Evolutionary conservation across 371 early-diverging fungal genomes (phyloP).

Genomic region (Funneliformis caledonium): DNA sequence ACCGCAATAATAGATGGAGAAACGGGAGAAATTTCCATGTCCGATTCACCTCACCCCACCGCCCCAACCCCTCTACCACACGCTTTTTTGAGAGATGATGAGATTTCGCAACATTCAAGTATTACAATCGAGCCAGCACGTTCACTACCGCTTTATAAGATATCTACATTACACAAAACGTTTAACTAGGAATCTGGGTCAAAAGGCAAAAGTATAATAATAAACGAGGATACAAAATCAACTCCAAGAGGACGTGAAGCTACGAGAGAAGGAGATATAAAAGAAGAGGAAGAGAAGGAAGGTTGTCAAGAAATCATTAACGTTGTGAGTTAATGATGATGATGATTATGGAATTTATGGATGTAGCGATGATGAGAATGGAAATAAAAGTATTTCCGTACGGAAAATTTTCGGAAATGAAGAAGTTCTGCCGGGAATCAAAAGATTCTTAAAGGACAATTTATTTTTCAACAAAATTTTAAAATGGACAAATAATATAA

Average conservation of each 20-base stretch:
- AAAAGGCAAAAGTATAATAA: conserved; percentile 28
- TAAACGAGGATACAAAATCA: conserved; percentile 10
- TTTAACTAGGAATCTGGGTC: conserved; percentile 22
- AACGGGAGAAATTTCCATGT: background rate
- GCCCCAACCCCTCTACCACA: conserved; percentile 9
- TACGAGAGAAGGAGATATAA: background rate
- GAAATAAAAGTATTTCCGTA: background rate
- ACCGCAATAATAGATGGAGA: conserved; percentile 16
- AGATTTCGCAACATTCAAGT: no score
- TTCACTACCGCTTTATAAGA: conserved; percentile 12
- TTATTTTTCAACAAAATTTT: no score
- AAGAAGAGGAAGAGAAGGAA: background rate
- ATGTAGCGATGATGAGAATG: background rate
- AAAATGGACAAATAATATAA: no score
- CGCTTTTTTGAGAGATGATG: background rate
- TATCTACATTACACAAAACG: conserved; percentile 35
- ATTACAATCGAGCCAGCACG: no score
- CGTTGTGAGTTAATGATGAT: background rate
- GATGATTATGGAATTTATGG: background rate
- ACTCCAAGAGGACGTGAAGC: conserved; percentile 9
- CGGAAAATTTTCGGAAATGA: conserved; percentile 9
- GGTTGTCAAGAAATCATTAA: no score
- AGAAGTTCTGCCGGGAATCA: no score
- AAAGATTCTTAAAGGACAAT: no score
- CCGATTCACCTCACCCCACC: conserved; percentile 14